phyloP scores from a whole-genome alignment of 2,329 filamentous ascomycete species.

The Botrytis porri region DNA sequence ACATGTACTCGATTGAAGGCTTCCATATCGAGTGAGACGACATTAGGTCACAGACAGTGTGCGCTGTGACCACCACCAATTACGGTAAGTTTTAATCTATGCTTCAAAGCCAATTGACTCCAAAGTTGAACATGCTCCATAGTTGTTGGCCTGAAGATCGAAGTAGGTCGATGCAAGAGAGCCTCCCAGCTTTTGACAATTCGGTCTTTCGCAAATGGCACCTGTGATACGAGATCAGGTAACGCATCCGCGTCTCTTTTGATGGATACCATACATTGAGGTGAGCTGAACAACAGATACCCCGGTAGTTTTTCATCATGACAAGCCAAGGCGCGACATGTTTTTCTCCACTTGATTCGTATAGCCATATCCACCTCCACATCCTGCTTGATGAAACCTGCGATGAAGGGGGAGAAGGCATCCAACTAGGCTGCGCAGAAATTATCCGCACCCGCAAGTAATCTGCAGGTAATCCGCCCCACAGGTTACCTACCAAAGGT shows the following conservation, averaged over 20 bases:
- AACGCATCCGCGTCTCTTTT: constrained; percentile 45
- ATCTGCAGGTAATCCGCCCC: no score
- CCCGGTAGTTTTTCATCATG: constrained; percentile 39
- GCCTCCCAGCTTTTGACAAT: constrained; percentile 53
- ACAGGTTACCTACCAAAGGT: no score
- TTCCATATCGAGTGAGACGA: constrained; percentile 57
- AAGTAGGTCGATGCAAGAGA: constrained; percentile 43
- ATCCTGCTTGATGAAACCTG: constrained; percentile 44
- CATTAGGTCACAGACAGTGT: constrained; percentile 52
- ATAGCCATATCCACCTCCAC: constrained; percentile 31
- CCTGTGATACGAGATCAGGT: constrained; percentile 42
- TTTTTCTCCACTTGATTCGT: constrained; percentile 46
- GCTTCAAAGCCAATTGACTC: constrained; percentile 53
- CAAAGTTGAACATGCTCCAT: constrained; percentile 52
- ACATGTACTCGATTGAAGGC: constrained; percentile 52
- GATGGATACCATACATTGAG: constrained; percentile 52
- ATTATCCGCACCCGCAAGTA: not conserved
- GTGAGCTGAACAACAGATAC: constrained; percentile 48
- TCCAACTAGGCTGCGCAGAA: constrained; percentile 40
- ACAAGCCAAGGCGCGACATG: constrained; percentile 50
- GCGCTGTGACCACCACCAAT: constrained; percentile 59
- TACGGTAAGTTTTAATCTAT: constrained; percentile 47
- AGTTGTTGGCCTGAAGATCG: constrained; percentile 46
- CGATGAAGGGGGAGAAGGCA: constrained; percentile 51
- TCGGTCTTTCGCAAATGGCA: constrained; percentile 37